Percentiles rank a stretch among this genome's conserved stretches.
phyloP scores from a whole-genome alignment of 106 monocot species.

The Dactylorhiza incarnata region DNA sequence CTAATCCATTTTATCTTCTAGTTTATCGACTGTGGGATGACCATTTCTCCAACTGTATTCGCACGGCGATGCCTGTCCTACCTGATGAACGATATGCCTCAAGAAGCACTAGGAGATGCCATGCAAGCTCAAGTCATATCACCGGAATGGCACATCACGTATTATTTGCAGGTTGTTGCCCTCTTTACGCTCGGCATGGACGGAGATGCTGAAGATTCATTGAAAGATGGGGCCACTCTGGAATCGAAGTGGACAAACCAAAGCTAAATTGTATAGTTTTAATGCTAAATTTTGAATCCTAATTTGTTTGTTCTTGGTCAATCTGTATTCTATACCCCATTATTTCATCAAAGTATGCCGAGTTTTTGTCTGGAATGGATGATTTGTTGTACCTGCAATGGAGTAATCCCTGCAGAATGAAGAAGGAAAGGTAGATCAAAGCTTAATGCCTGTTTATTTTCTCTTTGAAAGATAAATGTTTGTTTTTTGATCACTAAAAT shows the following conservation, averaged over 20 bases:
- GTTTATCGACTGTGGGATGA: constrained; percentile 79
- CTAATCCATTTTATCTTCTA: constrained; percentile 13
- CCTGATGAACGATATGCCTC: constrained; percentile 57
- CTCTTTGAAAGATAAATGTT: background rate
- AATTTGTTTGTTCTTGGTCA: background rate
- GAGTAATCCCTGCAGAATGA: no score
- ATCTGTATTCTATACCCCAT: background rate
- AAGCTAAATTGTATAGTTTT: constrained; percentile 1
- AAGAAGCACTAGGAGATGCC: constrained; percentile 90
- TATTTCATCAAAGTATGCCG: background rate
- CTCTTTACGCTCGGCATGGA: constrained; percentile 68
- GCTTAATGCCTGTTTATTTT: no score
- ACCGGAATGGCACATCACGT: constrained; percentile 75
- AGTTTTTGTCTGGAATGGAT: no score
- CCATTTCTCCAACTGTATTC: constrained; percentile 75
- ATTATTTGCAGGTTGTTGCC: constrained; percentile 69
- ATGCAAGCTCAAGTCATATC: constrained; percentile 81
- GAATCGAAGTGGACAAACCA: constrained; percentile 30
- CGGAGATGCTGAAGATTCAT: constrained; percentile 56
- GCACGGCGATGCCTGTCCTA: constrained; percentile 66
- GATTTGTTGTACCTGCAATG: no score
- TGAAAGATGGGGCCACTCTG: constrained; percentile 45
- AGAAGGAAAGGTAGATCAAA: no score
- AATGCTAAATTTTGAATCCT: background rate
- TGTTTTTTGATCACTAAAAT: background rate